Evolutionary conservation across 2,329 filamentous ascomycete species (phyloP), one percentile per base, ranked within the genome.

Genomic region (Chrysoporthe austroafricana): DNA sequence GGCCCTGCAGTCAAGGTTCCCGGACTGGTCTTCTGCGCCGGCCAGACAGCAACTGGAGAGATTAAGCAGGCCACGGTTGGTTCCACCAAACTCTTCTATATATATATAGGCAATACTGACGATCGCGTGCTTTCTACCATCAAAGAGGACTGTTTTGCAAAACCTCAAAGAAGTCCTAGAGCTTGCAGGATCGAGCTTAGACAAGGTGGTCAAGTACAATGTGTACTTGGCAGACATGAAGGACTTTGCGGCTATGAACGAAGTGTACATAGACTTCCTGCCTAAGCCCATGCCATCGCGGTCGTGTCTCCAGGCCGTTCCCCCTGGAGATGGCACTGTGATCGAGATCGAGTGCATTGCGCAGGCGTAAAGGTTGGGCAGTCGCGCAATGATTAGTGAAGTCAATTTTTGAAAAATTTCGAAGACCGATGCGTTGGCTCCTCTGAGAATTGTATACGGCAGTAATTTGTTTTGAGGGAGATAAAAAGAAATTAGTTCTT

Each of bases 31-130:
- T 83, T 83, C 71, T 80, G 78, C 43, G 81, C 81, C 5, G 81
- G 81, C 3, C 81, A 83, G 72, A 83, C 81, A n/a, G 81, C 80
- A n/a, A 82, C 80, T 8, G 81, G 81, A 63, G 81, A 83, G 69
- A 83, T 83, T 63, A 82, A 81, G 73, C 77, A 81, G 67, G 81
- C 81, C 48, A 82, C 80, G 16, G 80, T 81, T 70, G 66, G 77
- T 71, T 44, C 6, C 11, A 21, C 48, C 16, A 21, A 14, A 11
- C 14, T 11, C 16, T n/a, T n/a, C 11, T 3, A 1, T 34, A 13
- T 46, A 46, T 7, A 1, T 5, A 18, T 50, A 18, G n/a, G 1
- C 7, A 14, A 26, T 63, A 42, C 63, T 39, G 4, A 43, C 18
- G 8, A 2, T 54, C 5, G 11, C 7, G 44, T 36, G 13, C 18